A percentile compares a stretch with the other conserved stretches of the same genome.
Evolutionary conservation across 441 rosid genomes (phyloP).

Genomic region (Pelargonium australe): DNA sequence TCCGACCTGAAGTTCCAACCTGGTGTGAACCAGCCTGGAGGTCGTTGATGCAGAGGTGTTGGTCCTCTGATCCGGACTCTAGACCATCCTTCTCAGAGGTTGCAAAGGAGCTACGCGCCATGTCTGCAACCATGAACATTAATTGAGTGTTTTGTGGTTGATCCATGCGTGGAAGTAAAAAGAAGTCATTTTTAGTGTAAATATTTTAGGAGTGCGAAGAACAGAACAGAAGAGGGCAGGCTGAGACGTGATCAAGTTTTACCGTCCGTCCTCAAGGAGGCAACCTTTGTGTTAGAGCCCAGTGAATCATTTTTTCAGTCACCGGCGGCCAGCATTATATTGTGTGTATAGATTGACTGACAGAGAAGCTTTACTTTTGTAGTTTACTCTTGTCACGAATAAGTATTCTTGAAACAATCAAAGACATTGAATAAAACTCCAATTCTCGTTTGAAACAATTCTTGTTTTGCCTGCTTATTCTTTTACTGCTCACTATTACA

Average conservation of each 20-base stretch:
- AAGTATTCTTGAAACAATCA: neutral
- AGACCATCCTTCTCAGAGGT: constrained; percentile 54
- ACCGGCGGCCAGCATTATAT: neutral
- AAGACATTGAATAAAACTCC: no score
- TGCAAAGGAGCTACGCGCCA: constrained; percentile 41
- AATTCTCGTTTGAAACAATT: no score
- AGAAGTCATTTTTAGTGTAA: constrained; percentile 15
- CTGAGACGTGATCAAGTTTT: constrained; percentile 18
- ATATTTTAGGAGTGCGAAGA: constrained; percentile 12
- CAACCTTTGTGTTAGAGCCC: neutral
- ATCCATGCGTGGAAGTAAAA: neutral
- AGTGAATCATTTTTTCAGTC: constrained; percentile 14
- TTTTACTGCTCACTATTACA: no score
- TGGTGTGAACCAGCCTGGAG: constrained; percentile 56
- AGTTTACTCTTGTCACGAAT: neutral
- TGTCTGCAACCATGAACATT: constrained; percentile 44
- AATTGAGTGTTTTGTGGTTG: constrained; percentile 11
- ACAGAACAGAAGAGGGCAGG: constrained; percentile 12
- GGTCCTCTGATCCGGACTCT: constrained; percentile 44
- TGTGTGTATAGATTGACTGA: neutral
- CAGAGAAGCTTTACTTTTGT: neutral
- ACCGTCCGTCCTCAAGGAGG: constrained; percentile 16
- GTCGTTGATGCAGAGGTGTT: constrained; percentile 53
- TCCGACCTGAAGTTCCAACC: constrained; percentile 46
- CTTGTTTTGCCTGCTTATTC: no score